A percentile compares a stretch with the other conserved stretches of the same genome.
Conservation (phyloP, 345 rosid genomes). For the Murraya koenigii region DNA sequence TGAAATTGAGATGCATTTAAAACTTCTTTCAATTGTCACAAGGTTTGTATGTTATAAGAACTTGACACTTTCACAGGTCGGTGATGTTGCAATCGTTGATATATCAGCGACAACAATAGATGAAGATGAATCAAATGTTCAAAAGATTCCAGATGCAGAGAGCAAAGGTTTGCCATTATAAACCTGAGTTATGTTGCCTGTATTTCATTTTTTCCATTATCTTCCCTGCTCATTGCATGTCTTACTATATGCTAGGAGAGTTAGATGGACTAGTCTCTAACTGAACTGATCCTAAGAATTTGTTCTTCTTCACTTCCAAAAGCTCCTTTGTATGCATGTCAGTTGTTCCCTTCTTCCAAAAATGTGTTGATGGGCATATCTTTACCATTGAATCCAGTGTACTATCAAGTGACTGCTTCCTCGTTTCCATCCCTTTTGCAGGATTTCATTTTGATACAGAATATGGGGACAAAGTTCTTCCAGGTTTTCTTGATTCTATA, state of each 20-base stretch:
- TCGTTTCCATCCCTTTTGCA: constrained; percentile 25
- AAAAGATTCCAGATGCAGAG: constrained; percentile 79
- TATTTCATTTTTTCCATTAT: background rate
- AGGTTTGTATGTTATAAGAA: background rate
- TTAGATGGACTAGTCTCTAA: background rate
- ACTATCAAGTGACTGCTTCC: background rate
- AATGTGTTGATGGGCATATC: background rate
- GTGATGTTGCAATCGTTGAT: constrained; percentile 81
- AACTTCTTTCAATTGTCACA: background rate
- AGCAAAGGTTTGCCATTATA: constrained; percentile 63
- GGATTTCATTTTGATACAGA: constrained; percentile 92
- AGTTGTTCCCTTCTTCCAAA: background rate
- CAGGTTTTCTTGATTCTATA: constrained; percentile 79
- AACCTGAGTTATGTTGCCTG: constrained; percentile 2
- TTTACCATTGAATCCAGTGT: background rate
- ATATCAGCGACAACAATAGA: constrained; percentile 73
- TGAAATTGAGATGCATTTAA: background rate
- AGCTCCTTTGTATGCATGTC: background rate
- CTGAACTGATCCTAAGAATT: background rate
- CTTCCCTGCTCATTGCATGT: background rate
- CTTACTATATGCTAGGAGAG: background rate
- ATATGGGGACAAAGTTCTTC: constrained; percentile 71
- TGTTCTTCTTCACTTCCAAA: background rate
- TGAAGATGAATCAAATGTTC: constrained; percentile 55
- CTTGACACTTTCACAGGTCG: constrained; percentile 50